A percentile compares a stretch with the other conserved stretches of the same genome.
These are phyloP conservation scores for Penicillium odoratum DNA, from an alignment of 495 filamentous ascomycete species.

Conservation along the genomic window DNA sequence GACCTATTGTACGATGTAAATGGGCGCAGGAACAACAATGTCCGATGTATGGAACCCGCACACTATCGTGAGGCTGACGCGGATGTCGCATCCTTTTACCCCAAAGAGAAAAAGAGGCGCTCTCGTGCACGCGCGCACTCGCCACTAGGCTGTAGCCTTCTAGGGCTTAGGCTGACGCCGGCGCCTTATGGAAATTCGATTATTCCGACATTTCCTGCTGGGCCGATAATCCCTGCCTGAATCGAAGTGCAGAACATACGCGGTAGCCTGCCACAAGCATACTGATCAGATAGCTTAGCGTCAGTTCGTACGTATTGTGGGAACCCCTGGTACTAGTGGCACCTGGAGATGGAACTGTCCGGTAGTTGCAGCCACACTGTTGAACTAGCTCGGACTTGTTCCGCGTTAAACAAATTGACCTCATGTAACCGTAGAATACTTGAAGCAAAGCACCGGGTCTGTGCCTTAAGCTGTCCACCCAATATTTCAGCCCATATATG, in stretches of 20 bases:
- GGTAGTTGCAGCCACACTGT: conserved; percentile 5
- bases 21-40: conserved; percentile 4
- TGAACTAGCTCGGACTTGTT: background rate
- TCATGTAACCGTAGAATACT: conserved; percentile 2
- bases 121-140: conserved; percentile 12
- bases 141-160: conserved; percentile 36
- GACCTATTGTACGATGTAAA: conserved; percentile 17
- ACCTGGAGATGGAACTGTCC: conserved; percentile 1
- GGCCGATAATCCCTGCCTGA: conserved; percentile 15
- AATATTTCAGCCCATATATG: conserved; percentile 1
- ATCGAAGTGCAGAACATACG: conserved; percentile 11
- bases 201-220: conserved; percentile 1
- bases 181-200: background rate
- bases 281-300: background rate
- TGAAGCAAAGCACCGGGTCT: conserved; percentile 1
- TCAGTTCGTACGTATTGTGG: conserved; percentile 1
- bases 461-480: conserved; percentile 9
- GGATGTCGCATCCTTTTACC: conserved; percentile 4
- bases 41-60: background rate
- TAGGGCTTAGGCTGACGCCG: conserved; percentile 39
- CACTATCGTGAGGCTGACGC: conserved; percentile 2
- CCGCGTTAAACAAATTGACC: background rate
- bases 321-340: background rate
- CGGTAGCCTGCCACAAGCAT: too few relatives aligned
- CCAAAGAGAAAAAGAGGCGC: conserved; percentile 5